Conservation (phyloP, 202 grass and related monocot species). For the Brachypodium distachyon region DNA sequence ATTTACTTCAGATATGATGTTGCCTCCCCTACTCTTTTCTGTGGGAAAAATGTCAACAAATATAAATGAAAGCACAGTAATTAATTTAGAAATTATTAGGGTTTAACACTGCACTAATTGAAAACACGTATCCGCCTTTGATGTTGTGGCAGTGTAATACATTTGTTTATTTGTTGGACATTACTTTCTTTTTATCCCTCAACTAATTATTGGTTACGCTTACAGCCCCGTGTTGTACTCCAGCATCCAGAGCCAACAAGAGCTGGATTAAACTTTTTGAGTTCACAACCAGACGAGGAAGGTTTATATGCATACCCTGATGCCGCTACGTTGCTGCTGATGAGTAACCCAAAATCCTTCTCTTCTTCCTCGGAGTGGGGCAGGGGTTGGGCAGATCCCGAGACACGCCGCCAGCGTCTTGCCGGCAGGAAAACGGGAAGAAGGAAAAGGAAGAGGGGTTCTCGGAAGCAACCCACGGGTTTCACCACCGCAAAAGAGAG, state of each 20-base stretch:
- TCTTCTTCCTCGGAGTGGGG: conserved; percentile 63
- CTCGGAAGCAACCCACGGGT: conserved; percentile 5
- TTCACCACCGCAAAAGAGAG: conserved; percentile 39
- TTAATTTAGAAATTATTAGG: neutral
- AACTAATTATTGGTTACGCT: conserved; percentile 7
- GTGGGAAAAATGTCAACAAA: no score
- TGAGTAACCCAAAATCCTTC: conserved; percentile 14
- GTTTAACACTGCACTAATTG: neutral
- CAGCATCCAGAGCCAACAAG: conserved; percentile 57
- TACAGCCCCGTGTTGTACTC: conserved; percentile 62
- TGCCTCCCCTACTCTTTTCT: neutral
- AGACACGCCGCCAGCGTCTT: conserved; percentile 57
- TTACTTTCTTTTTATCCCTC: neutral
- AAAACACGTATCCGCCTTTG: neutral
- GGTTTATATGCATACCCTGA: conserved; percentile 44
- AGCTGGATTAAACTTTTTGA: conserved; percentile 36
- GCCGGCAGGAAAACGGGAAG: conserved; percentile 24
- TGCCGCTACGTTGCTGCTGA: conserved; percentile 51
- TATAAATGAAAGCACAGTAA: neutral
- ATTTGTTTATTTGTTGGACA: neutral
- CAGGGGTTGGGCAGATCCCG: conserved; percentile 85
- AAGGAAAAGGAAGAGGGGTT: conserved; percentile 20
- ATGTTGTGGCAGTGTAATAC: neutral
- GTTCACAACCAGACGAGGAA: conserved; percentile 23
- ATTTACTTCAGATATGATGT: neutral